A percentile compares a stretch with the other conserved stretches of the same genome.
Conservation (phyloP, 192 early-diverging fungal species). For the Linnemannia schmuckeri region DNA sequence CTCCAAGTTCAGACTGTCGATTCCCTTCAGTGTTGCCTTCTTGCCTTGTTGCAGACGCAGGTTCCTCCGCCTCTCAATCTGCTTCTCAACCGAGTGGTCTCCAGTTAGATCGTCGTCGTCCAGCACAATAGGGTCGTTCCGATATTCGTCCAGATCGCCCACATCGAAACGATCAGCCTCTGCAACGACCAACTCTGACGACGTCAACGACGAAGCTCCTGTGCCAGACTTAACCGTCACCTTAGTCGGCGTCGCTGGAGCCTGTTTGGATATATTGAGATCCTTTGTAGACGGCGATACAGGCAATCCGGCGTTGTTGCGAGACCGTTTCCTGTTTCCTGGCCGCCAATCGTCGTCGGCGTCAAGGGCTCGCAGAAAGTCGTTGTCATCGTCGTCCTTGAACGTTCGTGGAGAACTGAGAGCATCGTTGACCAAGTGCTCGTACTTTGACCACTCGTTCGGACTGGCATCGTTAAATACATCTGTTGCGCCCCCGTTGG, state of each 20-base stretch:
- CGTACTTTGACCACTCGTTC: background rate
- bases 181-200: background rate
- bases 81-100: background rate
- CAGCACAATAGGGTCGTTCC: background rate
- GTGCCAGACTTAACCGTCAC: background rate
- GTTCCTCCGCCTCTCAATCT: background rate
- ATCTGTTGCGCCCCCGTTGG: background rate
- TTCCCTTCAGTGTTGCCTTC: too few species aligned
- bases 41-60: background rate
- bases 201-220: background rate
- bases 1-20: too few species aligned
- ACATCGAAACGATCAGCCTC: background rate
- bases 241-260: background rate
- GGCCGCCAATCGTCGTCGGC: background rate
- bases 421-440: background rate
- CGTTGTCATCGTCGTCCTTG: conserved; percentile 6
- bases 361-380: background rate
- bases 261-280: background rate
- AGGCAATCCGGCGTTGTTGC: background rate
- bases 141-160: background rate
- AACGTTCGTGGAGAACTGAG: conserved; percentile 30
- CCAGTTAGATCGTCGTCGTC: background rate
- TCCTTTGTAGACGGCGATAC: background rate
- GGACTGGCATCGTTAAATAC: background rate
- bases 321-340: background rate